Conservation (phyloP, 208 protist species). For the Crithidia bombi region DNA sequence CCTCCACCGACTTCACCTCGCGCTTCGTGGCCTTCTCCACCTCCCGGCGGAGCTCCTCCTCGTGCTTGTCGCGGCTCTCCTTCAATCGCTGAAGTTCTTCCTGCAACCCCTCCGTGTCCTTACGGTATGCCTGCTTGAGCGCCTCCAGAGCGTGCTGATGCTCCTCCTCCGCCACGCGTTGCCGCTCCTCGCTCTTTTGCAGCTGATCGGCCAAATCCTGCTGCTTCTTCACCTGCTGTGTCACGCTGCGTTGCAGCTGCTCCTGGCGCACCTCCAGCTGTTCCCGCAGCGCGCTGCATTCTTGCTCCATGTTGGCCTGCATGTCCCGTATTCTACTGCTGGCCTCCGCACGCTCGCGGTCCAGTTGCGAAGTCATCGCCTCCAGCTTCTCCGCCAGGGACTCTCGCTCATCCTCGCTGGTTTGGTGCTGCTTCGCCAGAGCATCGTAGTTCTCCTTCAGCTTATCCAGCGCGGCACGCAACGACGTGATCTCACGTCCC, state of each 20-base stretch:
- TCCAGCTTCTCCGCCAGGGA: slow-evolving; percentile 45
- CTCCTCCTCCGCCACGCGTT: slow-evolving; percentile 51
- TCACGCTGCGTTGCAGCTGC: slow-evolving; percentile 45
- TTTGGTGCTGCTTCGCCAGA: slow-evolving; percentile 48
- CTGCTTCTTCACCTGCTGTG: slow-evolving; percentile 37
- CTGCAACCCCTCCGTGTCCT: slow-evolving; percentile 47
- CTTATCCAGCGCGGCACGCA: slow-evolving; percentile 62
- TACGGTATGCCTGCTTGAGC: slow-evolving; percentile 54
- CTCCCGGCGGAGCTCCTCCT: slow-evolving; percentile 45
- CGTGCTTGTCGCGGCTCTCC: slow-evolving; percentile 38
- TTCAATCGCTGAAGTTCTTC: slow-evolving; percentile 47
- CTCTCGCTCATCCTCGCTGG: slow-evolving; percentile 37
- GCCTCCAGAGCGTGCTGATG: slow-evolving; percentile 43
- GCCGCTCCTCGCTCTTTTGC: slow-evolving; percentile 48
- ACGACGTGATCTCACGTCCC: slow-evolving; percentile 78
- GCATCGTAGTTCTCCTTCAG: slow-evolving; percentile 55
- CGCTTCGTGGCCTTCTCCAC: slow-evolving; percentile 49
- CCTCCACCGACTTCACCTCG: slow-evolving; percentile 54
- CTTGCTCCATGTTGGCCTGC: slow-evolving; percentile 39
- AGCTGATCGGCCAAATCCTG: slow-evolving; percentile 67
- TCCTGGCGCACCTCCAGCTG: slow-evolving; percentile 54
- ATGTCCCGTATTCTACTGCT: slow-evolving; percentile 51
- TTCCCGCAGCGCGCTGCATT: slow-evolving; percentile 47
- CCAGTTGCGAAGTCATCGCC: slow-evolving; percentile 39
- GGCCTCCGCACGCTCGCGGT: slow-evolving; percentile 50